Evolutionary conservation across 139 green algal species (phyloP).

Genomic region (Spirogloea muscicola): DNA sequence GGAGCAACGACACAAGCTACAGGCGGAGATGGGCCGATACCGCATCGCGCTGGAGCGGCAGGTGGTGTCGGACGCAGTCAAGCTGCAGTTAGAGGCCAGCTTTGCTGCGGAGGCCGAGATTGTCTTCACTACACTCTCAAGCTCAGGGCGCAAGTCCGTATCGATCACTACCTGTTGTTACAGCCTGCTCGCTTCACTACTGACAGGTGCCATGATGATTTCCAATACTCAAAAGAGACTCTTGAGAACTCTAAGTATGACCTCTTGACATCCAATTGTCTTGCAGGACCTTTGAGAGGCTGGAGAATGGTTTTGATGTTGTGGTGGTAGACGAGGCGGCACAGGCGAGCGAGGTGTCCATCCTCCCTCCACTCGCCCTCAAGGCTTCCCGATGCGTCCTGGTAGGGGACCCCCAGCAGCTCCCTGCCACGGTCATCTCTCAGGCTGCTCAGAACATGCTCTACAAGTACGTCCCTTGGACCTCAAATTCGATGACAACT

Average conservation of each 20-base stretch:
- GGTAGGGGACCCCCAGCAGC: constrained; percentile 53
- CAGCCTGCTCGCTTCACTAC: too few species aligned
- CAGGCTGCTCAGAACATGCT: neutral
- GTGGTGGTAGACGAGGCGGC: constrained; percentile 93
- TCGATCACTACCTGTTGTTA: too few species aligned
- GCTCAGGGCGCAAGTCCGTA: neutral
- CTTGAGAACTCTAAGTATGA: too few species aligned
- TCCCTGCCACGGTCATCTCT: constrained; percentile 59
- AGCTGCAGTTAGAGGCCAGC: constrained; percentile 34
- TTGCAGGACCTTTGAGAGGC: constrained; percentile 50
- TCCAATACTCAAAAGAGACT: too few species aligned
- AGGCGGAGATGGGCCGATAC: constrained; percentile 26
- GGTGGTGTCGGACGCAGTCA: neutral
- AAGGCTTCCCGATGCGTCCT: constrained; percentile 55
- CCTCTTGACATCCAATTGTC: too few species aligned
- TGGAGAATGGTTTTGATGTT: constrained; percentile 48
- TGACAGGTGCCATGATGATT: too few species aligned
- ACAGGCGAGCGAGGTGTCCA: constrained; percentile 72
- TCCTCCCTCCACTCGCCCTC: constrained; percentile 77
- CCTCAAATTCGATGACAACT: too few species aligned
- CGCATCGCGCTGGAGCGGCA: neutral
- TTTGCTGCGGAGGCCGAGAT: constrained; percentile 47
- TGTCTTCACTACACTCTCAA: constrained; percentile 48
- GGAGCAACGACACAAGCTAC: constrained; percentile 33
- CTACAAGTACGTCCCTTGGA: constrained; percentile 21